Conservation (phyloP, 2,329 filamentous ascomycete genomes). For the Fusarium sp. region DNA sequence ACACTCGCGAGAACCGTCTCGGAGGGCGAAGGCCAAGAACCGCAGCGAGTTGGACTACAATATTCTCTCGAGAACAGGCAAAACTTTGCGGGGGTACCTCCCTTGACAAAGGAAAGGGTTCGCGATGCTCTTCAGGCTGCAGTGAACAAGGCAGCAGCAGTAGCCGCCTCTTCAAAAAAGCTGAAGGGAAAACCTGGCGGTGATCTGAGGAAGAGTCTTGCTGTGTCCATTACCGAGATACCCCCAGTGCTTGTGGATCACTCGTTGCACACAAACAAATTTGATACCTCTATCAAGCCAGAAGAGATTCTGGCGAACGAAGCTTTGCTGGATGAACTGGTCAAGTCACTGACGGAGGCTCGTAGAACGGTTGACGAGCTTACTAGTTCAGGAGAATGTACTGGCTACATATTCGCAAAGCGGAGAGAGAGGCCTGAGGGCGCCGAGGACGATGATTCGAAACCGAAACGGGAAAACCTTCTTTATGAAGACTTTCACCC, state of each 20-base stretch:
- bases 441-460: conserved; percentile 47
- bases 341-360: conserved; percentile 73
- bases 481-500: conserved; percentile 97
- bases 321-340: conserved; percentile 68
- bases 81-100: conserved; percentile 79
- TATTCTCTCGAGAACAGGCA: conserved; percentile 85
- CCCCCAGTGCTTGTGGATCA: conserved; percentile 90
- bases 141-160: conserved; percentile 63
- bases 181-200: conserved; percentile 77
- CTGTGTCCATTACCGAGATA: conserved; percentile 84
- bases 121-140: conserved; percentile 72
- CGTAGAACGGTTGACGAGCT: conserved; percentile 73
- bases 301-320: conserved; percentile 74
- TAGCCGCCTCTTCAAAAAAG: conserved; percentile 62
- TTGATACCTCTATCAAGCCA: conserved; percentile 72
- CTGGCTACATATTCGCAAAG: conserved; percentile 89
- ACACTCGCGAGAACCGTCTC: conserved; percentile 80
- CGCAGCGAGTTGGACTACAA: conserved; percentile 75
- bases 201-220: conserved; percentile 79
- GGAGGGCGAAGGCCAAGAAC: conserved; percentile 83
- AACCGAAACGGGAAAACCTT: conserved; percentile 56
- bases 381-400: conserved; percentile 68
- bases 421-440: conserved; percentile 49
- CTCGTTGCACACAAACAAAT: conserved; percentile 71
- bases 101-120: conserved; percentile 76